Evolutionary conservation across 306 rosid genomes (phyloP).

Genomic region (Potentilla sterilis): DNA sequence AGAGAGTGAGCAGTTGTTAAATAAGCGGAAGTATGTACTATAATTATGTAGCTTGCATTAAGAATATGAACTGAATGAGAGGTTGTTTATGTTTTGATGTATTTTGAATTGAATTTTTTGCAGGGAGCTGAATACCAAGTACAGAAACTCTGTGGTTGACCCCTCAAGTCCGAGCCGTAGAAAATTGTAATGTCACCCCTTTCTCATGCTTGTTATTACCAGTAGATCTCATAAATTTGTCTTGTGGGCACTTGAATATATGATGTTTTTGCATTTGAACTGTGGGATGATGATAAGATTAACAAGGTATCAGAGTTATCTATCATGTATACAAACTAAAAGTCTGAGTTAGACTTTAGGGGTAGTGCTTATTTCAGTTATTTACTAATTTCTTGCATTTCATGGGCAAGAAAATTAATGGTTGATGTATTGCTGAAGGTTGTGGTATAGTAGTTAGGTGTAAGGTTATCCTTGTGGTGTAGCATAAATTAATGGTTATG

Average conservation of each 20-base stretch:
- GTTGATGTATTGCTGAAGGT: background rate
- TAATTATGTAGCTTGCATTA: background rate
- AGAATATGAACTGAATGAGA: constrained; percentile 7
- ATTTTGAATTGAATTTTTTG: background rate
- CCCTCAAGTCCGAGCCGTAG: constrained; percentile 62
- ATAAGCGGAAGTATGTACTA: constrained; percentile 59
- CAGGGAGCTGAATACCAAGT: constrained; percentile 74
- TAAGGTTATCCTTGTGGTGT: background rate
- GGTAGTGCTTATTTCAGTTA: background rate
- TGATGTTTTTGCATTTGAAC: background rate
- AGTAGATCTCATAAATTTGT: background rate
- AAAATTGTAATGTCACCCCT: background rate
- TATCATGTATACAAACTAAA: background rate
- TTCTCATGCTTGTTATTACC: constrained; percentile 4
- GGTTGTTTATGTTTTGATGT: constrained; percentile 11
- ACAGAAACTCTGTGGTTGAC: constrained; percentile 69
- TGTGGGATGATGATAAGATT: background rate
- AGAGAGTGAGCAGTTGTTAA: constrained; percentile 72
- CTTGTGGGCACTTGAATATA: background rate
- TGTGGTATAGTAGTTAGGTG: no score
- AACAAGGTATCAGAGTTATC: background rate
- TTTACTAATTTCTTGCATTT: background rate
- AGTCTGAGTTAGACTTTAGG: background rate
- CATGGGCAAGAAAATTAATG: background rate
- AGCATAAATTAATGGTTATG: background rate